A percentile compares a stretch with the other conserved stretches of the same genome.
Conservation (phyloP, 2,329 filamentous ascomycete species). For the Colletotrichum limetticola region DNA sequence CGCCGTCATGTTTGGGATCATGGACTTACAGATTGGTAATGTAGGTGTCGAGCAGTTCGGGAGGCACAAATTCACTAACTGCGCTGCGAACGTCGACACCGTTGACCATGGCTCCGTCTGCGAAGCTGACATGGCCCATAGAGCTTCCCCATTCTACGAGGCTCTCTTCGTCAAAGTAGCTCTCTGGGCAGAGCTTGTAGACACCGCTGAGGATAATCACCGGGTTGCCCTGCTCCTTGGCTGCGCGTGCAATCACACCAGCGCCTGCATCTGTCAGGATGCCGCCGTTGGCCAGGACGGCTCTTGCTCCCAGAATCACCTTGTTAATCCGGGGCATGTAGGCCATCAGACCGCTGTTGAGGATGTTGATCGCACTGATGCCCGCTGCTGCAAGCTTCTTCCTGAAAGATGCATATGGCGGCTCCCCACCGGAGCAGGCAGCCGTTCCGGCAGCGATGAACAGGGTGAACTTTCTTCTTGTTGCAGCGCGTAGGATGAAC, state of each 20-base stretch:
- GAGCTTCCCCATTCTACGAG: conserved; percentile 90
- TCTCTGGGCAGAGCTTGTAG: conserved; percentile 93
- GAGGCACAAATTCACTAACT: conserved; percentile 83
- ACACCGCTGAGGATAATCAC: conserved; percentile 92
- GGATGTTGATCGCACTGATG: conserved; percentile 84
- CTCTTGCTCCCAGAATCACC: conserved; percentile 89
- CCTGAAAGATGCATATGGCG: conserved; percentile 67
- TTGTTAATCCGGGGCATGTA: conserved; percentile 97
- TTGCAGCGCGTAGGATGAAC: conserved; percentile 87
- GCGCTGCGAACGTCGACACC: conserved; percentile 83
- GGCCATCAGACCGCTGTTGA: conserved; percentile 87
- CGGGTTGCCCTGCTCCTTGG: conserved; percentile 82
- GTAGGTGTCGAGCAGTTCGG: conserved; percentile 81
- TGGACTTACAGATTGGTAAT: conserved; percentile 78
- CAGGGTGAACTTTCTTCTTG: conserved; percentile 92
- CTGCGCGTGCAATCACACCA: conserved; percentile 83
- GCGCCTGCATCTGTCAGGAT: conserved; percentile 88
- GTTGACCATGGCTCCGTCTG: conserved; percentile 82
- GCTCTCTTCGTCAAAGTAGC: conserved; percentile 83
- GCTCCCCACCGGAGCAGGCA: conserved; percentile 49
- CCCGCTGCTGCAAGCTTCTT: conserved; percentile 83
- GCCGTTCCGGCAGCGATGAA: conserved; percentile 78
- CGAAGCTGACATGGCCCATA: conserved; percentile 78
- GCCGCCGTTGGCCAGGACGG: conserved; percentile 88
- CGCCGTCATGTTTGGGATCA: conserved; percentile 17